Percentiles rank a stretch among this genome's conserved stretches.
phyloP scores from a whole-genome alignment of 225 moss, liverwort and hornwort species.

The Pleurozium schreberi region DNA sequence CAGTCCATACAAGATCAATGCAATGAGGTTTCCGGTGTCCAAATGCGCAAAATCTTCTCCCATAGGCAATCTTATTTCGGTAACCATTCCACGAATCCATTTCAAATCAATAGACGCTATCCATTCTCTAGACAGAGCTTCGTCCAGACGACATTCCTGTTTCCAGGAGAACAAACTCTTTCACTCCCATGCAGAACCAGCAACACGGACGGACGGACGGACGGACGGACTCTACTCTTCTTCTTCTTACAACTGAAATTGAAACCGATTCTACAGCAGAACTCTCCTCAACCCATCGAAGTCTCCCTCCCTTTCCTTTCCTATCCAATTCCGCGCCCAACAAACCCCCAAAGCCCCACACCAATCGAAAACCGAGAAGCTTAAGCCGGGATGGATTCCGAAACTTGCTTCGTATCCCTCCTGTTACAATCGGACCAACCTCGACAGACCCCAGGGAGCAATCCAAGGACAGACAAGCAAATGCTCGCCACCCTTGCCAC shows the following conservation, averaged over 20 bases:
- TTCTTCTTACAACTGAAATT: background rate
- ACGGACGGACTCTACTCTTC: background rate
- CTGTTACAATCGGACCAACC: background rate
- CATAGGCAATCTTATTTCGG: too few species aligned
- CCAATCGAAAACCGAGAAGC: background rate
- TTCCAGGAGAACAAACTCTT: background rate
- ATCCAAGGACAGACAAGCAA: background rate
- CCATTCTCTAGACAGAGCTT: background rate
- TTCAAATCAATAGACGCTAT: background rate
- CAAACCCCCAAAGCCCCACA: background rate
- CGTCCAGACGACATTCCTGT: background rate
- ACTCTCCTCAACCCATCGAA: background rate
- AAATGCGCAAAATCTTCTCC: background rate
- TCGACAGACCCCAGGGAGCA: background rate
- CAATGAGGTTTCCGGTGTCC: background rate
- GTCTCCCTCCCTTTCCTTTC: background rate
- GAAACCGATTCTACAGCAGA: background rate
- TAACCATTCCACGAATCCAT: background rate
- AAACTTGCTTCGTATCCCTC: background rate
- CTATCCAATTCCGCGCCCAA: background rate
- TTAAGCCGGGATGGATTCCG: background rate
- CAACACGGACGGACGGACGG: background rate
- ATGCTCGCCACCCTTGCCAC: background rate
- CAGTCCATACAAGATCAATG: background rate
- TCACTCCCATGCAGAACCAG: background rate